A percentile compares a stretch with the other conserved stretches of the same genome.
phyloP scores from a whole-genome alignment of 495 filamentous ascomycete genomes.

The Melanomma pulvis-pyrius region DNA sequence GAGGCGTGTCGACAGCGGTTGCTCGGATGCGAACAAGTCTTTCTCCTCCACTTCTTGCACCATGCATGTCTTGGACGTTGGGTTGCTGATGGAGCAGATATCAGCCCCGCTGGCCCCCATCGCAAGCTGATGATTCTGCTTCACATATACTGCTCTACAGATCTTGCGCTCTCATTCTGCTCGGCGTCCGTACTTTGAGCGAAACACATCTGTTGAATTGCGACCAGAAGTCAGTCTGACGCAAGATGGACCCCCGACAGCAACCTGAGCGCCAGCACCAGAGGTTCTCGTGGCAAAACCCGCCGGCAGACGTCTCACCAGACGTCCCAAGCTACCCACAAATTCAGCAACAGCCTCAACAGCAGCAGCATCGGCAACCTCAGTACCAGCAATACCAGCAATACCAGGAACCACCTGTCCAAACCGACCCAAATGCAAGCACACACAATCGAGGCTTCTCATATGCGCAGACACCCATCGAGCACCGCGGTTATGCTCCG shows the following conservation, averaged over 20 bases:
- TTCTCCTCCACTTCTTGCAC: conserved; percentile 15
- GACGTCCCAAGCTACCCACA: not conserved
- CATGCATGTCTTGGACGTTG: conserved; percentile 19
- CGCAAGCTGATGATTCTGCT: conserved; percentile 1
- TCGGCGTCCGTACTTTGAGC: conserved; percentile 4
- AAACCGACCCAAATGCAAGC: conserved; percentile 10
- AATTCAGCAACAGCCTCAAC: conserved; percentile 7
- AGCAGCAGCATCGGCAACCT: not conserved
- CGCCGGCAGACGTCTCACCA: conserved; percentile 1
- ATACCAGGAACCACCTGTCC: not conserved
- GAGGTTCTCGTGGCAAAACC: conserved; percentile 36
- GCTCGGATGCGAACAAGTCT: conserved; percentile 3
- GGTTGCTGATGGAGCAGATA: conserved; percentile 17
- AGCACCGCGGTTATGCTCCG: conserved; percentile 13
- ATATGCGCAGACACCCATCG: conserved; percentile 31
- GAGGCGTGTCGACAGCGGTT: conserved; percentile 4
- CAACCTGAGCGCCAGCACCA: conserved; percentile 24
- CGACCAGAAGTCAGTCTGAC: not conserved
- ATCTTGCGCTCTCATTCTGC: not conserved
- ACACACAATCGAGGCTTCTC: conserved; percentile 20
- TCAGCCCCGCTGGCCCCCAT: conserved; percentile 22
- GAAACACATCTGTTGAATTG: not conserved
- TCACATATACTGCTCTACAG: conserved; percentile 19
- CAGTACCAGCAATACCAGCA: conserved; percentile 6
- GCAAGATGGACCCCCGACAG: conserved; percentile 30